These are phyloP conservation scores for Pythium aquatile DNA, from an alignment of 352 stramenopile species.

Conservation along the genomic window DNA sequence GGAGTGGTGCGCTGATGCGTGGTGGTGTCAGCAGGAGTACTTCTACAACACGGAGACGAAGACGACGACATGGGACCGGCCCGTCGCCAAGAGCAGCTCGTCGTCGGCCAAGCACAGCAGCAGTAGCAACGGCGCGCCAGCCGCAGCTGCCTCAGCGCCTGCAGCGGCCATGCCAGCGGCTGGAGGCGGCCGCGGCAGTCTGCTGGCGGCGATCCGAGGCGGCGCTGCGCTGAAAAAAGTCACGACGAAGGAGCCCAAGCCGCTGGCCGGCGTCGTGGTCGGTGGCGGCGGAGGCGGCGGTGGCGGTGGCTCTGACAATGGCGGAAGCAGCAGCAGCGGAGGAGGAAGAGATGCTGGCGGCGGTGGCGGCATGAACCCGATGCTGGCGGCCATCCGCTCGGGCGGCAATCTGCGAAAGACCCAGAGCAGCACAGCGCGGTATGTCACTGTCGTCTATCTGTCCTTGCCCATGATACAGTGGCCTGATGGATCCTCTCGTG, in stretches of 20 bases:
- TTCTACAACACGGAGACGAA: constrained; percentile 90
- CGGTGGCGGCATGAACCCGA: constrained; percentile 51
- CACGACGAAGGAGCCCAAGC: constrained; percentile 64
- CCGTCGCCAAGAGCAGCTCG: constrained; percentile 24
- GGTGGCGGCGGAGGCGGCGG: constrained; percentile 18
- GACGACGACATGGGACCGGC: constrained; percentile 83
- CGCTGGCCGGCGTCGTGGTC: constrained; percentile 43
- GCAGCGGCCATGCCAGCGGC: constrained; percentile 14
- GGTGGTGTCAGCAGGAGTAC: constrained; percentile 62
- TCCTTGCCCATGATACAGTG: background rate
- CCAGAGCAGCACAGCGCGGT: constrained; percentile 32
- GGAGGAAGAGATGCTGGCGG: constrained; percentile 17
- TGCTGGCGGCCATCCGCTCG: constrained; percentile 74
- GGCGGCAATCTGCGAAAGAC: constrained; percentile 65
- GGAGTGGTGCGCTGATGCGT: background rate
- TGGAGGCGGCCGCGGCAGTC: constrained; percentile 34
- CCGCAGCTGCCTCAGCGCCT: constrained; percentile 4
- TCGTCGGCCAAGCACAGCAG: constrained; percentile 17
- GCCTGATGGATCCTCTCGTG: background rate
- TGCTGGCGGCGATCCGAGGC: constrained; percentile 73
- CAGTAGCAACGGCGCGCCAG: constrained; percentile 11
- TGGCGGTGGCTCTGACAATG: constrained; percentile 12
- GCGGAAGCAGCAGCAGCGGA: background rate
- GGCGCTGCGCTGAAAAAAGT: constrained; percentile 79
- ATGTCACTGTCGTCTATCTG: constrained; percentile 10